A percentile compares a stretch with the other conserved stretches of the same genome.
These are phyloP conservation scores for Yamadazyma atlantica DNA, from an alignment of 1,139 yeast species.

Conservation along the genomic window DNA sequence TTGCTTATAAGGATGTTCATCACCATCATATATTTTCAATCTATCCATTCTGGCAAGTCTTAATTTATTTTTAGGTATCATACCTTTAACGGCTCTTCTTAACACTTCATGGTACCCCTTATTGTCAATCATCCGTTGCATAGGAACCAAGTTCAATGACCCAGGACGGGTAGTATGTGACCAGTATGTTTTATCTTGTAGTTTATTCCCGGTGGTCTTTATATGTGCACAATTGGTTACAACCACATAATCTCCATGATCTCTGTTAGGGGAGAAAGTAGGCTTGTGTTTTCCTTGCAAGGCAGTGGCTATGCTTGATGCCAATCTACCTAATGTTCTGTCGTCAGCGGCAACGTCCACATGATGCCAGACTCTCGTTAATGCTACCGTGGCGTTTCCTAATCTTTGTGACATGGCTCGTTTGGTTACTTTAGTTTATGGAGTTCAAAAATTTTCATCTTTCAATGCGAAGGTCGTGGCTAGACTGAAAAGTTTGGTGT, in stretches of 20 bases:
- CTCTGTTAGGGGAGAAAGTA: constrained; percentile 67
- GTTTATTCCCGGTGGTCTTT: constrained; percentile 79
- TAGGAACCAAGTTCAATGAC: constrained; percentile 75
- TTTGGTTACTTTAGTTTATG: neutral
- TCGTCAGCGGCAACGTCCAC: constrained; percentile 83
- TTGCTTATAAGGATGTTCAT: constrained; percentile 80
- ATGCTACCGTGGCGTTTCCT: constrained; percentile 67
- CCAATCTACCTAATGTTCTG: constrained; percentile 89
- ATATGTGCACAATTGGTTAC: constrained; percentile 88
- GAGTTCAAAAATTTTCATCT: neutral
- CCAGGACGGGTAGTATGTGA: constrained; percentile 92
- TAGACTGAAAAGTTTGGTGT: neutral
- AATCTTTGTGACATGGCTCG: constrained; percentile 54
- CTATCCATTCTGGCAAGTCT: constrained; percentile 80
- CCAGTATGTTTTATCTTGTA: constrained; percentile 85
- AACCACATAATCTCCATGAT: constrained; percentile 95
- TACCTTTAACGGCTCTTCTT: constrained; percentile 85
- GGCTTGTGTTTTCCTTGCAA: constrained; percentile 98
- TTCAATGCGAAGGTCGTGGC: neutral
- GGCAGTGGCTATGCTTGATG: constrained; percentile 82
- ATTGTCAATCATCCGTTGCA: constrained; percentile 74
- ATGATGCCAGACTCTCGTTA: constrained; percentile 93
- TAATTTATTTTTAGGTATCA: constrained; percentile 90
- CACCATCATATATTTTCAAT: constrained; percentile 83
- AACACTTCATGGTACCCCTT: constrained; percentile 85